Base-by-base conservation (phyloP, 1,284 basidiomycete species). In the Gymnopus androsaceus region DNA sequence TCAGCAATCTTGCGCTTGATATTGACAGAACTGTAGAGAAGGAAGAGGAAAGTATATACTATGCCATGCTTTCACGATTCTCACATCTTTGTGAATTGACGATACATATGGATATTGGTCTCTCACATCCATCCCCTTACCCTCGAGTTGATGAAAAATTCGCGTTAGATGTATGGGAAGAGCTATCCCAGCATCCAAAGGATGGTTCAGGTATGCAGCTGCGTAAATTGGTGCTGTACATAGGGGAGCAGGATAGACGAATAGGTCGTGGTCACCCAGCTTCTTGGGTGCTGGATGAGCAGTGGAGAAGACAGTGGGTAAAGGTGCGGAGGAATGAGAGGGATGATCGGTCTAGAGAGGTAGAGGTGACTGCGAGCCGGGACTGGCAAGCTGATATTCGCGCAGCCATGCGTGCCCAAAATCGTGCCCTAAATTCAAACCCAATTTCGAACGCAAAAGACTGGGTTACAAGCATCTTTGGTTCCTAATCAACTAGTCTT, bases 51-150 rank as follows among this genome's bases (percentile, higher is more conserved):
- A 11, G 14, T 11, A 25, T 15, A 30, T 33, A 30, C 27, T 52
- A 52, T 38, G 28, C 38, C 25, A 11, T 9, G 7, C 19, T 52
- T 11, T 19, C 21, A 21, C 27, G 9, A 17, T 52, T 30, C 19
- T 14, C 38, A 12, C 36, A 49, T 28, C 51, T 41, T 30, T 9
- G 15, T 8, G 17, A 25, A 52, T 17, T 42, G 21, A 42, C 37
- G 30, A 40, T 52, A 19, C 51, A 52, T 33, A 41, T 41, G 30
- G 51, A 52, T 42, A 27, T 52, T 12, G 40, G 40, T 40, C 19
- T 21, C 38, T 37, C 14, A 15, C 14, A 15, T 37, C 17, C 17
- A 5, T 15, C 19, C 19, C 6, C 36, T n/a, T 52, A 52, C 28
- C 2, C 25, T 28, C 25, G 42, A 19, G 28, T 23, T 4, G 40